Percentiles rank a stretch among this genome's conserved stretches.
phyloP scores from a whole-genome alignment of 208 protist genomes.

The Crithidia sp. region DNA sequence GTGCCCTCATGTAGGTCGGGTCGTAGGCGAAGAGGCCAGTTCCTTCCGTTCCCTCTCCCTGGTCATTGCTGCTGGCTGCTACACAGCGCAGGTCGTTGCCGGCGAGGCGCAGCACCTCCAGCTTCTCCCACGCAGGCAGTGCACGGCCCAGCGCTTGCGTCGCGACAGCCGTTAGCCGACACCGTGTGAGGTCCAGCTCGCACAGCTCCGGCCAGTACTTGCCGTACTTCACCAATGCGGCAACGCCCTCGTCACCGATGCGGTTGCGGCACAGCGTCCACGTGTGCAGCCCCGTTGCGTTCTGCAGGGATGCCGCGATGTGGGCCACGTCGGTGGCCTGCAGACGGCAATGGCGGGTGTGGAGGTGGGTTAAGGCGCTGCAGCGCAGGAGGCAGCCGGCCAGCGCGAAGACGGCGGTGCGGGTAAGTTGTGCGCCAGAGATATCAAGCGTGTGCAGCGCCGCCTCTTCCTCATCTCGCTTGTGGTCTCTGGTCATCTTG shows the following conservation, averaged over 20 bases:
- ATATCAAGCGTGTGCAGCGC: conserved; percentile 51
- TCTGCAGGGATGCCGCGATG: conserved; percentile 41
- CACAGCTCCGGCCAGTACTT: conserved; percentile 57
- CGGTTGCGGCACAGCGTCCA: conserved; percentile 69
- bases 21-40: conserved; percentile 74
- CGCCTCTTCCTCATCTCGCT: conserved; percentile 3
- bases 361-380: conserved; percentile 36
- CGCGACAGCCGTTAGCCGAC: conserved; percentile 57
- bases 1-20: conserved; percentile 49
- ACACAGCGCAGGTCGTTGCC: conserved; percentile 63
- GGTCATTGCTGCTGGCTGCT: neutral
- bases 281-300: conserved; percentile 36
- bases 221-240: conserved; percentile 33
- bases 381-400: conserved; percentile 54
- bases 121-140: conserved; percentile 29
- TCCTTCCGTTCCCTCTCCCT: conserved; percentile 3
- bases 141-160: conserved; percentile 37
- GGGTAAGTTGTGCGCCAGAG: conserved; percentile 51
- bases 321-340: conserved; percentile 27
- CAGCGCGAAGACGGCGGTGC: conserved; percentile 50
- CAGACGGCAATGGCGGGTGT: conserved; percentile 70
- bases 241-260: conserved; percentile 55
- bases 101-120: conserved; percentile 60
- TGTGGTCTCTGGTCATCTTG: conserved; percentile 19
- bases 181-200: conserved; percentile 70